Conservation (phyloP, 352 stramenopile genomes). For the Pythium phragmitis region DNA sequence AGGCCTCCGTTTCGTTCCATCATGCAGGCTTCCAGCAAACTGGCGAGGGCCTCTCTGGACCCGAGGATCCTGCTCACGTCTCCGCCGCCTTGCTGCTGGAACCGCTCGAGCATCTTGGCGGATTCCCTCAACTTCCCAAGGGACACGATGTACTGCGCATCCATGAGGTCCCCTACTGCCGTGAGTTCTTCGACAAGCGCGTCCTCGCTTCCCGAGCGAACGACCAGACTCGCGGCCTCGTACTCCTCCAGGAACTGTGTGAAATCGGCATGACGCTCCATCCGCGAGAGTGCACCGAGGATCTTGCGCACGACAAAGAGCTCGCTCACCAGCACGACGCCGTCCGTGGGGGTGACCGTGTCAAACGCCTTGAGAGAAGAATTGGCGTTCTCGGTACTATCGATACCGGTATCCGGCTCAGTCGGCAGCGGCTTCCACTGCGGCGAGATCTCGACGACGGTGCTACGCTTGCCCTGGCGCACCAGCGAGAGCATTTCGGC, state of each 20-base stretch:
- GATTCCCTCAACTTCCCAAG: not conserved
- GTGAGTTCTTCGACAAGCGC: not conserved
- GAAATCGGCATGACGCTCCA: not conserved
- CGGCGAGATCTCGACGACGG: not conserved
- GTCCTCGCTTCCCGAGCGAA: not conserved
- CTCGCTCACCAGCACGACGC: constrained; percentile 9
- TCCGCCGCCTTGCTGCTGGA: not conserved
- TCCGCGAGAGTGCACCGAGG: not conserved
- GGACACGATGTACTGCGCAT: constrained; percentile 14
- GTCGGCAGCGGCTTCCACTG: too few relatives aligned
- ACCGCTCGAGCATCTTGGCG: constrained; percentile 12
- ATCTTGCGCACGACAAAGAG: constrained; percentile 3
- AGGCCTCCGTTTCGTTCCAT: constrained; percentile 7
- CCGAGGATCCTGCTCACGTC: constrained; percentile 5
- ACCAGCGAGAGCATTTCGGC: constrained; percentile 4
- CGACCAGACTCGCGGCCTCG: not conserved
- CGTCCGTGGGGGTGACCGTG: not conserved
- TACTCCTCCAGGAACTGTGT: constrained; percentile 9
- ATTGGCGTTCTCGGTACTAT: too few relatives aligned
- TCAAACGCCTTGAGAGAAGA: too few relatives aligned
- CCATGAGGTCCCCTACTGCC: constrained; percentile 1
- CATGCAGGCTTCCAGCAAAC: constrained; percentile 11
- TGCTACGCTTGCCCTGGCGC: not conserved
- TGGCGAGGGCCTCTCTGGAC: constrained; percentile 2
- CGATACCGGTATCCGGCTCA: too few relatives aligned